Evolutionary conservation across 805 yeast genomes (phyloP), one percentile per base, ranked within the genome.

Genomic region (Wickerhamomyces xylosicus): DNA sequence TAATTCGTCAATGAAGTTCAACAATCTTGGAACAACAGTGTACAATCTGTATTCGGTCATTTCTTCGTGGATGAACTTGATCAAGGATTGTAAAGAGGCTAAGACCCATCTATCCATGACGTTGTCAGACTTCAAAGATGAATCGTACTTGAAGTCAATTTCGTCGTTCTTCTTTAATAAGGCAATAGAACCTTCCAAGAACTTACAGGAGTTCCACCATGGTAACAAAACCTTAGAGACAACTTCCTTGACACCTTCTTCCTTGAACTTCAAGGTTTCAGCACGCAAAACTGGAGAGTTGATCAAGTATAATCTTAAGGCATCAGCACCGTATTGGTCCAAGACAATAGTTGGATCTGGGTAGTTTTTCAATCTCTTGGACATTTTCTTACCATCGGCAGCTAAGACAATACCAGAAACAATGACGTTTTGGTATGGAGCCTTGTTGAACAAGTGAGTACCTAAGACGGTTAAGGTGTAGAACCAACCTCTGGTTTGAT

Each of bases 401-500:
- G 99, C 99, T 50, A 92, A 73, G 34, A 92, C 95, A 58, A 92
- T 85, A 71, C 99, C 99, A 33, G 87, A 71, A 38, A 92, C 98
- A 61, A 92, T 85, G 47, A 89, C 95, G 62, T 92, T 92, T 64
- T 90, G 69, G 72, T 83, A 92, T 37, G 99, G 97, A 47, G 95
- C 94, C 42, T 79, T 74, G 55, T 83, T 80, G 68, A 92, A 92
- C 53, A 92, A 68, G 54, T 90, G 97, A 41, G 95, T 85, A 62
- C 97, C 98, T 55, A 92, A 72, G 19, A 92, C 96, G 35, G 95
- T 81, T 61, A 92, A 72, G 38, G 98, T 92, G 65, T 92, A 92
- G 68, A 92, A 92, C 99, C 99, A 92, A 60, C 99, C 99, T 77
- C 99, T 85, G 43, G 99, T 92, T 71, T 92, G 99, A 67, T 92